Evolutionary conservation across 352 stramenopile genomes (phyloP), one percentile per base, ranked within the genome.

Genomic region (Phytophthora foliorum): DNA sequence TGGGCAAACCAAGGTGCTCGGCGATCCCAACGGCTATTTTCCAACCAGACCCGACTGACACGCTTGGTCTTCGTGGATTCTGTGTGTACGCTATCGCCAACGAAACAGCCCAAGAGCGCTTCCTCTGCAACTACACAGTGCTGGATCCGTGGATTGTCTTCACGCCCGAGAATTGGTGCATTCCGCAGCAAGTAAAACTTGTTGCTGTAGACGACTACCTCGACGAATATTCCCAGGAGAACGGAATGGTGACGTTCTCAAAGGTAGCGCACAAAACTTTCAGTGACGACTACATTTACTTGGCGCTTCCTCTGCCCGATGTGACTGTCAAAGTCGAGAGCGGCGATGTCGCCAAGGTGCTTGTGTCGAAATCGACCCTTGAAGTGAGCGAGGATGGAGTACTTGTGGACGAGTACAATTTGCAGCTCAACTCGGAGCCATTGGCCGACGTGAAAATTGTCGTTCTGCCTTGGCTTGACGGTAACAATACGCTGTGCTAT

Each of bases 61-160:
- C 74, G 1, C 84, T 91, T 36, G 72, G 70, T 0, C 57, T 91
- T 6, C 80, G 83, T 2, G 87, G 87, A 4, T 64, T 52, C 25
- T 94, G 84, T 34, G 80, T 90, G 4, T 94, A 94, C 38, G 83
- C 84, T 42, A 69, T 94, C 29, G 77, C 75, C 0, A 89, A 84
- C 19, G 76, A 77, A 16, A 86, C 86, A 2, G 72, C 69, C 11
- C 84, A 92, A n/a, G 84, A 94, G 46, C 78, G 84, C 1, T 91
- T 88, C 24, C 62, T 94, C 6, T 94, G 87, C 56, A 94, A 94
- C 49, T 90, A 81, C 46, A 94, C 87, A 0, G 77, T 94, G 2
- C 38, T 75, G 31, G 89, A 87, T 31, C 87, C 87, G n/a, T 90
- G 83, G 78, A 78, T 92, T 31, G 80, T 92, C 13, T 92, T 92